phyloP scores from a whole-genome alignment of 176 grass and related monocot species.

The Cenchrus purpureus region DNA sequence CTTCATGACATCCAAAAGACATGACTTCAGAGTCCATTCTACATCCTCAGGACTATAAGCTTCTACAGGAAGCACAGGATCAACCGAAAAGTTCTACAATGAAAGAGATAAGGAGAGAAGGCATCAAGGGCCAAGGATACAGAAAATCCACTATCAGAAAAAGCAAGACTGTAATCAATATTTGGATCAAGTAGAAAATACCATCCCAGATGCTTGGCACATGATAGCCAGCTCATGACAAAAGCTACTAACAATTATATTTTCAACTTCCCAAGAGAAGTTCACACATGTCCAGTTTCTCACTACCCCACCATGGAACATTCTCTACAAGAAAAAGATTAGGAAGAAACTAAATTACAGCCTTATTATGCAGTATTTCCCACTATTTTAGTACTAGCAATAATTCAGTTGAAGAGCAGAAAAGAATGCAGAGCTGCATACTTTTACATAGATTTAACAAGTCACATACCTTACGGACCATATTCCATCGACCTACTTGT shows the following conservation, averaged over 20 bases:
- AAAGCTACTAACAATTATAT: slow-evolving; percentile 55
- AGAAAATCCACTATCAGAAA: neutral
- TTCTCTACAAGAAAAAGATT: slow-evolving; percentile 53
- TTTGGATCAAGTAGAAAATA: slow-evolving; percentile 18
- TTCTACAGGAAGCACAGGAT: slow-evolving; percentile 59
- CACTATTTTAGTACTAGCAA: neutral
- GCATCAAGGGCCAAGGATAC: neutral
- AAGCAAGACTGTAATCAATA: neutral
- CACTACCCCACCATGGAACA: slow-evolving; percentile 62
- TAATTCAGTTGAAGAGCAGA: neutral
- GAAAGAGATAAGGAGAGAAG: neutral
- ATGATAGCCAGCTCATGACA: slow-evolving; percentile 67
- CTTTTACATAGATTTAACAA: neutral
- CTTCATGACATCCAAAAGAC: slow-evolving; percentile 62
- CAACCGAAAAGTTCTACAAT: slow-evolving; percentile 59
- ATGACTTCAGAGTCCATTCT: slow-evolving; percentile 62
- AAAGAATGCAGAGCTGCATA: neutral
- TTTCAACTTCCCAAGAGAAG: slow-evolving; percentile 62
- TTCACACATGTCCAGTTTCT: slow-evolving; percentile 69
- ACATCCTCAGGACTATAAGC: slow-evolving; percentile 60
- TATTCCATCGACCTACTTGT: slow-evolving; percentile 75
- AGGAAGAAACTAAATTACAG: neutral
- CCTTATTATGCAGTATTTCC: neutral
- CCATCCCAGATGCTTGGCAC: slow-evolving; percentile 77
- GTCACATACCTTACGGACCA: slow-evolving; percentile 74